phyloP scores from a whole-genome alignment of 257 asterid species.

The Rubia yunnanensis region DNA sequence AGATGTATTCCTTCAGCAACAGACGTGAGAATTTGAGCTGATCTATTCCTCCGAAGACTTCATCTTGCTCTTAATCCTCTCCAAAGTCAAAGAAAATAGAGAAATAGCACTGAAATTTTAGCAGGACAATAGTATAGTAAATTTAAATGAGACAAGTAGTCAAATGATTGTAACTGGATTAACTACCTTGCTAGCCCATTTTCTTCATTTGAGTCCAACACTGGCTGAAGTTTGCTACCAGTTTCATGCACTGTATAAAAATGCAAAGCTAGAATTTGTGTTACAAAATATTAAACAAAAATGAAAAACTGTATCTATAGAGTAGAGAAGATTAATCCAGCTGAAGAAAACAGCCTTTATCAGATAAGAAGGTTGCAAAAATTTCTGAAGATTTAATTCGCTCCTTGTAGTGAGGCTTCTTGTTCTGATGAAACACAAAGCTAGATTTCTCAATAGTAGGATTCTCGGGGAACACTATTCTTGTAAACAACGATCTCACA shows the following conservation, averaged over 20 bases:
- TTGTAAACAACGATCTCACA: no score
- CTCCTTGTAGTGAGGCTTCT: constrained; percentile 25
- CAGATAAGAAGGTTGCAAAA: constrained; percentile 32
- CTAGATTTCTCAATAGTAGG: constrained; percentile 18
- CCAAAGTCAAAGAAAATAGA: constrained; percentile 53
- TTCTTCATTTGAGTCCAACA: constrained; percentile 40
- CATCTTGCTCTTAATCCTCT: constrained; percentile 58
- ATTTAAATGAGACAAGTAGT: constrained; percentile 1
- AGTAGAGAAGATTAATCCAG: constrained; percentile 10
- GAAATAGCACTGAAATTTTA: constrained; percentile 55
- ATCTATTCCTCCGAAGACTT: constrained; percentile 50
- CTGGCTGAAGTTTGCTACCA: constrained; percentile 27
- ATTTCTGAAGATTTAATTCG: constrained; percentile 32
- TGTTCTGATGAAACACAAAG: constrained; percentile 20
- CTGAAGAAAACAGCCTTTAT: constrained; percentile 33
- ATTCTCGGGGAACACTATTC: constrained; percentile 30
- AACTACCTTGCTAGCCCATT: constrained; percentile 63
- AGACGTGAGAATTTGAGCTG: constrained; percentile 65
- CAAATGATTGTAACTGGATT: not conserved
- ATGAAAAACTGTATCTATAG: not conserved
- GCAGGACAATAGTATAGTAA: not conserved
- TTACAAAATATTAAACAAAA: constrained; percentile 1
- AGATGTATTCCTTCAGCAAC: constrained; percentile 53
- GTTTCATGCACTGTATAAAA: constrained; percentile 39
- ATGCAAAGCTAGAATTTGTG: not conserved